phyloP scores from a whole-genome alignment of 106 monocot species.

The Acanthochlamys bracteata region DNA sequence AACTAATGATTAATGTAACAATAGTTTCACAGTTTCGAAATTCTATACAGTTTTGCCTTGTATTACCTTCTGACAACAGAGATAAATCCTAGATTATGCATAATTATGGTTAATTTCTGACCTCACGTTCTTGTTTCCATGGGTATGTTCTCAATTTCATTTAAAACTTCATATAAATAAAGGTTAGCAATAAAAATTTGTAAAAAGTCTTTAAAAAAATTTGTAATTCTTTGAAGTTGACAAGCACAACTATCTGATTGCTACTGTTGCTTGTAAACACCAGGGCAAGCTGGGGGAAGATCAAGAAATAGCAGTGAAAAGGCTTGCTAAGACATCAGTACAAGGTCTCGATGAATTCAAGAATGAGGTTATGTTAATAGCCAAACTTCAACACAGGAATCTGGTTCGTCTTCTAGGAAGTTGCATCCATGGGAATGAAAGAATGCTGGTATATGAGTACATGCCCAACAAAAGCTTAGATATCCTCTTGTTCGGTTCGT shows the following conservation, averaged over 20 bases:
- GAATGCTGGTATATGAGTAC: constrained; percentile 19
- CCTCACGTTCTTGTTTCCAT: too few species aligned
- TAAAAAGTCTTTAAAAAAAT: too few species aligned
- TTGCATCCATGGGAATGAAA: constrained; percentile 15
- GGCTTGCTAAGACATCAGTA: constrained; percentile 8
- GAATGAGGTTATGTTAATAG: constrained; percentile 18
- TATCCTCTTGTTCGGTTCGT: constrained; percentile 8
- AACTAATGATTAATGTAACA: too few species aligned
- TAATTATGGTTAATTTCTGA: too few species aligned
- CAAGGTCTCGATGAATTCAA: constrained; percentile 20
- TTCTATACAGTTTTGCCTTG: too few species aligned
- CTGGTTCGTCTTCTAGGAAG: constrained; percentile 16
- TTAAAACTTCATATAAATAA: too few species aligned
- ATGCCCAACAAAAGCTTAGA: constrained; percentile 20
- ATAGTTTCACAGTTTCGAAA: too few species aligned
- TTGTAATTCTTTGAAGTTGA: not conserved
- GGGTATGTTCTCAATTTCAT: too few species aligned
- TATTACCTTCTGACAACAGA: too few species aligned
- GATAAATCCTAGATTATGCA: too few species aligned
- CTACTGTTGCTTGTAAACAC: not conserved
- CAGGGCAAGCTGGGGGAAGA: constrained; percentile 12
- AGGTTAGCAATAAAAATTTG: too few species aligned
- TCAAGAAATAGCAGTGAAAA: constrained; percentile 17
- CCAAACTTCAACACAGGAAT: constrained; percentile 20
- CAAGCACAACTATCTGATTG: not conserved